A percentile compares a stretch with the other conserved stretches of the same genome.
These are phyloP conservation scores for Pseudopithomyces chartarum DNA, from an alignment of 2,329 filamentous ascomycete species.

Conservation along the genomic window DNA sequence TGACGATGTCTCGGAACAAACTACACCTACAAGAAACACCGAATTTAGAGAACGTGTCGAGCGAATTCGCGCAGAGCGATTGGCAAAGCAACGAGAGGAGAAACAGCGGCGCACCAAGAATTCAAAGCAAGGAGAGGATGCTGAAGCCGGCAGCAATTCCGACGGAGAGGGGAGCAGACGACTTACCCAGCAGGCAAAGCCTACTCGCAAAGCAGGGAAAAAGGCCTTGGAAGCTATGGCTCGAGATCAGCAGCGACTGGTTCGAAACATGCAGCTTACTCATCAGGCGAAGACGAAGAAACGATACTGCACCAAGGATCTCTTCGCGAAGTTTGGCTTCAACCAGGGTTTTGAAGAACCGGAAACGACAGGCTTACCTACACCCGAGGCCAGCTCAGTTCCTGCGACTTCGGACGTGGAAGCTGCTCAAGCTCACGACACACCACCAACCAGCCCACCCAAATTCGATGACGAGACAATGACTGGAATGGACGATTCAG, in stretches of 20 bases:
- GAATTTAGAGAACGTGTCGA: slow-evolving; percentile 75
- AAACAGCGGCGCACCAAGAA: slow-evolving; percentile 37
- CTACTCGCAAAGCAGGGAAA: slow-evolving; percentile 86
- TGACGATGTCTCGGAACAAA: slow-evolving; percentile 51
- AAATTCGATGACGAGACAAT: slow-evolving; percentile 14
- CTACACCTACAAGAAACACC: slow-evolving; percentile 54
- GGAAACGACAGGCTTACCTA: slow-evolving; percentile 19
- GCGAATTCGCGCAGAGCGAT: slow-evolving; percentile 72
- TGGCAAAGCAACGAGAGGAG: slow-evolving; percentile 58
- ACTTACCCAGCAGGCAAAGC: slow-evolving; percentile 70
- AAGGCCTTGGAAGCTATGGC: slow-evolving; percentile 95
- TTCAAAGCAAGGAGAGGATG: slow-evolving; percentile 26
- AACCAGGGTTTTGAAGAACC: slow-evolving; percentile 44
- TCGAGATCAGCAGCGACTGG: slow-evolving; percentile 89
- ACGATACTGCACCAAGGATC: slow-evolving; percentile 80
- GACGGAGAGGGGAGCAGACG: slow-evolving; percentile 58
- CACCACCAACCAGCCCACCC: slow-evolving; percentile 54
- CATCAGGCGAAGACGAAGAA: slow-evolving; percentile 88
- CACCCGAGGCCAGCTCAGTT: slow-evolving; percentile 47
- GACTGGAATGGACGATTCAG: slow-evolving; percentile 1
- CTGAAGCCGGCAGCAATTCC: slow-evolving; percentile 58
- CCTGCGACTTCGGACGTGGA: slow-evolving; percentile 69
- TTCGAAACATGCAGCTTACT: slow-evolving; percentile 85
- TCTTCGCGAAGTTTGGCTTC: slow-evolving; percentile 86
- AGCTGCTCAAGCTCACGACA: slow-evolving; percentile 38